Conservation (phyloP, 371 early-diverging fungal species). For the Fennellomyces sp. region DNA sequence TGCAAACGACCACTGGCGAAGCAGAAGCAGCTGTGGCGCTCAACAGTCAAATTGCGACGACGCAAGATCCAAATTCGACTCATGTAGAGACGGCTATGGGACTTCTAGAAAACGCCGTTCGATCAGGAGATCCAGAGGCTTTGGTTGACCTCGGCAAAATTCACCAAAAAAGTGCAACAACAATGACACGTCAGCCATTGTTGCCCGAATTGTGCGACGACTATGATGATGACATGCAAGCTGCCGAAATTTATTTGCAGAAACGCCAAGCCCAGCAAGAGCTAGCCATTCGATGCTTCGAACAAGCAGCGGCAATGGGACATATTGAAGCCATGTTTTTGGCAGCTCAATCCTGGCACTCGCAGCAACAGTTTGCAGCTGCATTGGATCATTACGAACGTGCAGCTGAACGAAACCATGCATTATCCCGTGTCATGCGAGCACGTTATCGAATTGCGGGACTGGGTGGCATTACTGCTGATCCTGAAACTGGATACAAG, state of each 20-base stretch:
- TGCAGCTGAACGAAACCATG: slow-evolving; percentile 38
- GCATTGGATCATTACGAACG: slow-evolving; percentile 42
- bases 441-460: slow-evolving; percentile 46
- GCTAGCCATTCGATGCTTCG: slow-evolving; percentile 42
- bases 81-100: slow-evolving; percentile 16
- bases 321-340: slow-evolving; percentile 43
- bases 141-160: slow-evolving; percentile 36
- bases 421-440: slow-evolving; percentile 42
- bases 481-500: slow-evolving; percentile 41
- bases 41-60: background rate
- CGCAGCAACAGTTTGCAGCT: slow-evolving; percentile 50
- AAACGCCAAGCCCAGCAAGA: slow-evolving; percentile 40
- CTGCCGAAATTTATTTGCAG: slow-evolving; percentile 9
- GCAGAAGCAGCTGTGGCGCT: background rate
- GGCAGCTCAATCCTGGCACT: slow-evolving; percentile 50
- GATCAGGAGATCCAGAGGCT: slow-evolving; percentile 38
- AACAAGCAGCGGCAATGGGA: slow-evolving; percentile 42
- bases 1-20: slow-evolving; percentile 7
- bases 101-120: slow-evolving; percentile 24
- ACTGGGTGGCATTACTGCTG: slow-evolving; percentile 30
- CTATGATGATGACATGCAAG: slow-evolving; percentile 9
- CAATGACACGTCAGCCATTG: no score
- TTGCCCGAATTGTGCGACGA: no score
- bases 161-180: slow-evolving; percentile 23
- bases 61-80: background rate